A percentile compares a stretch with the other conserved stretches of the same genome.
phyloP scores from a whole-genome alignment of 495 filamentous ascomycete species.

The Lindgomyces ingoldianus region DNA sequence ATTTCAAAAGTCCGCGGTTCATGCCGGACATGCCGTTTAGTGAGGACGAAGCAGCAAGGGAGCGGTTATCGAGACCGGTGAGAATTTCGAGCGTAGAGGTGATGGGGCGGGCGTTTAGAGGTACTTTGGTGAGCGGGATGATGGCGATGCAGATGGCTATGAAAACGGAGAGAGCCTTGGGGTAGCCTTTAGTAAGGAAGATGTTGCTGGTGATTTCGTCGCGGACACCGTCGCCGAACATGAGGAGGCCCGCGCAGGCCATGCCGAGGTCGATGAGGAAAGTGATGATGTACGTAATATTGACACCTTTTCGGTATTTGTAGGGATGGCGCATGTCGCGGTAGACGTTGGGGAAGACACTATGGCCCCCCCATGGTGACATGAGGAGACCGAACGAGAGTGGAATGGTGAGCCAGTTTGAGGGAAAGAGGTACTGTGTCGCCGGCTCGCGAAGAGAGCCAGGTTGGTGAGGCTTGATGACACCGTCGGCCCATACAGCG shows the following conservation, averaged over 20 bases:
- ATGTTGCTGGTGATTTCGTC: slow-evolving; percentile 93
- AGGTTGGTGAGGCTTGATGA: slow-evolving; percentile 75
- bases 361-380: slow-evolving; percentile 95
- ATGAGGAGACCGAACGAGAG: slow-evolving; percentile 92
- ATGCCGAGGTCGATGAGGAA: slow-evolving; percentile 77
- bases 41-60: slow-evolving; percentile 49
- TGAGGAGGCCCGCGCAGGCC: slow-evolving; percentile 79
- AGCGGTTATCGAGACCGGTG: slow-evolving; percentile 65
- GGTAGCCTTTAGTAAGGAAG: slow-evolving; percentile 70
- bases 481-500: slow-evolving; percentile 79
- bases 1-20: slow-evolving; percentile 60
- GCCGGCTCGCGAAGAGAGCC: slow-evolving; percentile 87
- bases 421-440: slow-evolving; percentile 72
- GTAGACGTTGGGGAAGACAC: slow-evolving; percentile 96
- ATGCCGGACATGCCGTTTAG: slow-evolving; percentile 58
- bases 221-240: slow-evolving; percentile 85
- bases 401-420: slow-evolving; percentile 87
- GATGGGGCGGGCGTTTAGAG: slow-evolving; percentile 87
- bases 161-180: slow-evolving; percentile 67
- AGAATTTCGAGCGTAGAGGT: slow-evolving; percentile 80
- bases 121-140: slow-evolving; percentile 92
- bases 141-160: slow-evolving; percentile 86
- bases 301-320: slow-evolving; percentile 75
- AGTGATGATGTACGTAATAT: slow-evolving; percentile 86
- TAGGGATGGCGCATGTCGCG: slow-evolving; percentile 94